These are phyloP conservation scores for Fomitopsis palustris DNA, from an alignment of 1,284 basidiomycete genomes.

Conservation along the genomic window DNA sequence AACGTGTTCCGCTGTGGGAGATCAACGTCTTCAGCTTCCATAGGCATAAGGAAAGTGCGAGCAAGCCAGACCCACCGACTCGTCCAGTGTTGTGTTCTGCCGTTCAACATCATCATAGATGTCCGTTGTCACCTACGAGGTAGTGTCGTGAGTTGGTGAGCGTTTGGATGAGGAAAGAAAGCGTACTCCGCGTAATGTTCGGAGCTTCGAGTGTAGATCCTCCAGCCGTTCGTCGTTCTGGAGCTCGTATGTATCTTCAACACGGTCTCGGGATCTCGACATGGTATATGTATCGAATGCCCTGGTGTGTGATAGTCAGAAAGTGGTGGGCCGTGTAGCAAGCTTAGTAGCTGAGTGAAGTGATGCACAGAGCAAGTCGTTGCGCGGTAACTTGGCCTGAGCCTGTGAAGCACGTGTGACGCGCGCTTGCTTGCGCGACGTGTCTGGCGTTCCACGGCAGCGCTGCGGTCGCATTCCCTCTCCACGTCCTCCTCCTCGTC, in stretches of 20 bases:
- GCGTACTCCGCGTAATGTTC: constrained; percentile 70
- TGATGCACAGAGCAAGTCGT: too few species aligned
- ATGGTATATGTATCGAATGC: constrained; percentile 4
- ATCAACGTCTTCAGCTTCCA: not conserved
- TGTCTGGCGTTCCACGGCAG: constrained; percentile 18
- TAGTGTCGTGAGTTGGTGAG: not conserved
- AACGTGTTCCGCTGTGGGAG: constrained; percentile 58
- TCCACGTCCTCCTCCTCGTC: constrained; percentile 6
- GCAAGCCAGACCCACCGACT: constrained; percentile 50
- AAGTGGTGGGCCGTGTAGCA: not conserved
- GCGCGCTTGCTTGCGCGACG: constrained; percentile 15
- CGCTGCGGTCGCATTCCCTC: constrained; percentile 5
- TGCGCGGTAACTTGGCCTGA: not conserved
- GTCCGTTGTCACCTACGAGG: constrained; percentile 67
- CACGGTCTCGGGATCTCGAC: constrained; percentile 22
- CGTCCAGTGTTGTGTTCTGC: constrained; percentile 75
- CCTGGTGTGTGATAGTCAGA: not conserved
- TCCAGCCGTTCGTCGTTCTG: constrained; percentile 83
- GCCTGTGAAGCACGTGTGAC: not conserved
- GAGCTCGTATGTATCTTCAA: constrained; percentile 70
- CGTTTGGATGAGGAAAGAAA: not conserved
- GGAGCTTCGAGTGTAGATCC: constrained; percentile 75
- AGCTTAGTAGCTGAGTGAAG: too few species aligned
- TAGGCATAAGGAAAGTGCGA: not conserved
- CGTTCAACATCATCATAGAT: constrained; percentile 77